These are phyloP conservation scores for Athelia psychrophila DNA, from an alignment of 1,284 basidiomycete species.

Conservation along the genomic window DNA sequence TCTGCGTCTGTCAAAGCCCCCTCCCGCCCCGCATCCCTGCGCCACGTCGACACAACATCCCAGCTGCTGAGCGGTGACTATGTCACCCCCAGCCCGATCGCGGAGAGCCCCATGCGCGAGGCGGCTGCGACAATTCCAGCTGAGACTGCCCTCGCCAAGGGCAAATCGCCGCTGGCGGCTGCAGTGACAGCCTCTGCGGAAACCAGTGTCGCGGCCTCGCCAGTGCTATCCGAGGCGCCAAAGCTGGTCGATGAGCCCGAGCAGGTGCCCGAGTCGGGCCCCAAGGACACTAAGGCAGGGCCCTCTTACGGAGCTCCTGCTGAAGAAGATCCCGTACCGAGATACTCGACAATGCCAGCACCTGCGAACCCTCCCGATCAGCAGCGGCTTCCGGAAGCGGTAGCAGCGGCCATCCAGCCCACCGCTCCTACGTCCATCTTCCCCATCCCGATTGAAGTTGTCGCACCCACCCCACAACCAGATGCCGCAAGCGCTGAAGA, in stretches of 20 bases:
- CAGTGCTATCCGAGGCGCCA: neutral
- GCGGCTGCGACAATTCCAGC: constrained; percentile 31
- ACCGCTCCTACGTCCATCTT: neutral
- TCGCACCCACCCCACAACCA: neutral
- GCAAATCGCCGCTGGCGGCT: constrained; percentile 23
- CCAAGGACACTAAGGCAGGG: no score
- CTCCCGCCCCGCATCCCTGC: constrained; percentile 15
- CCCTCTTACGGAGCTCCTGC: neutral
- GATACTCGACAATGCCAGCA: neutral
- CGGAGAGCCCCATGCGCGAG: constrained; percentile 52
- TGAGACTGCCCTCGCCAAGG: constrained; percentile 11
- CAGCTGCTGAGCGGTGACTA: constrained; percentile 9
- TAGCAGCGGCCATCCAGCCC: neutral
- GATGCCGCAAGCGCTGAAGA: neutral
- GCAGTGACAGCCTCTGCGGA: constrained; percentile 11
- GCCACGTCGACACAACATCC: constrained; percentile 23
- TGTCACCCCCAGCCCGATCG: constrained; percentile 44
- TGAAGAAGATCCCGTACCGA: neutral
- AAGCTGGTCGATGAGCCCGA: neutral
- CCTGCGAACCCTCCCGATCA: neutral
- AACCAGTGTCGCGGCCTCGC: neutral
- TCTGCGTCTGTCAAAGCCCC: constrained; percentile 18
- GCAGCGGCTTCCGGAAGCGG: neutral
- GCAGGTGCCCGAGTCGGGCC: no score
- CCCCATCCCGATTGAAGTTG: neutral